Conservation (phyloP, 164 flowering plant species). For the Chimonanthus praecox region DNA sequence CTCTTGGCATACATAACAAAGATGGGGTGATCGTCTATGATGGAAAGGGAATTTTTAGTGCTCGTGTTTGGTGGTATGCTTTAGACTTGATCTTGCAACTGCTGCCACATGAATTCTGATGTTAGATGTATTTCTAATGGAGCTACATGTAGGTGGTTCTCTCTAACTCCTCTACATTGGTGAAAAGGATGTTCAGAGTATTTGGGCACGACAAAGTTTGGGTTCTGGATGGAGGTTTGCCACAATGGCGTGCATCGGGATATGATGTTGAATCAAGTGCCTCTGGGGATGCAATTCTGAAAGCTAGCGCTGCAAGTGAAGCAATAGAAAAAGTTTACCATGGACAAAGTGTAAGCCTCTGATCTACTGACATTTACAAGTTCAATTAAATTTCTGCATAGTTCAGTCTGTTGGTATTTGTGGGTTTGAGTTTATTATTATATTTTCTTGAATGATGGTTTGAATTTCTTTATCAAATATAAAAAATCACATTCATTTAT, state of each 20-base stretch:
- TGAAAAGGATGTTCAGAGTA: constrained; percentile 94
- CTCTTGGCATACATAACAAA: constrained; percentile 84
- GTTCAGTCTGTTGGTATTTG: too few relatives aligned
- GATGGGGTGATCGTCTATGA: constrained; percentile 93
- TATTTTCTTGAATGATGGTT: too few relatives aligned
- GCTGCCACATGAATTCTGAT: background rate
- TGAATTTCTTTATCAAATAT: too few relatives aligned
- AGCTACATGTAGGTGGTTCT: constrained; percentile 5
- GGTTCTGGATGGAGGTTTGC: constrained; percentile 98
- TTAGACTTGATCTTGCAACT: background rate
- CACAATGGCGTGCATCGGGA: constrained; percentile 95
- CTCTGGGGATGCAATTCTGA: constrained; percentile 91
- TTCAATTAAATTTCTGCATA: too few relatives aligned
- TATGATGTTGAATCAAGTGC: constrained; percentile 99
- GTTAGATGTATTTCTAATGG: background rate
- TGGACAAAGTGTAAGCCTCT: constrained; percentile 60
- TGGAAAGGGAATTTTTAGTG: constrained; percentile 97
- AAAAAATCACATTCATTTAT: too few relatives aligned
- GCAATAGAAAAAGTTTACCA: constrained; percentile 89
- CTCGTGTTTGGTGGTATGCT: constrained; percentile 98
- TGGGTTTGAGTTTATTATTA: too few relatives aligned
- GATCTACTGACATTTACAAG: too few relatives aligned
- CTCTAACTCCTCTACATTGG: background rate
- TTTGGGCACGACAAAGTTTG: constrained; percentile 96
- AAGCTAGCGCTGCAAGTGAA: constrained; percentile 98